Conservation (phyloP, 139 green algal genomes). For the Monoraphidium neglectum region DNA sequence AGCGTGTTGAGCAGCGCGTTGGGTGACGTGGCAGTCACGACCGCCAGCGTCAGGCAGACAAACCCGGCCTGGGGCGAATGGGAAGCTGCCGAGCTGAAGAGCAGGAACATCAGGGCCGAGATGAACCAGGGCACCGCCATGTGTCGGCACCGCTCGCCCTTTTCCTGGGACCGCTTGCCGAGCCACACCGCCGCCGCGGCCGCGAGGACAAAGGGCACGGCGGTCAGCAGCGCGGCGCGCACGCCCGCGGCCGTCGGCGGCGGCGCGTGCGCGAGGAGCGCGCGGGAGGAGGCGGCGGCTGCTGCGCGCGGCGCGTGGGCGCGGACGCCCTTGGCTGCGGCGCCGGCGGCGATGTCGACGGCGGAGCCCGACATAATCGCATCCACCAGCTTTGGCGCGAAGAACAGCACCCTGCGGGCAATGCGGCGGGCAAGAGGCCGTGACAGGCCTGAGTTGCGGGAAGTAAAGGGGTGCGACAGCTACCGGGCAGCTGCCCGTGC, state of each 20-base stretch:
- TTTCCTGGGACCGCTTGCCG: slow-evolving; percentile 25
- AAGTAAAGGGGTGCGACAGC: too few species aligned
- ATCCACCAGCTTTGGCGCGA: too few species aligned
- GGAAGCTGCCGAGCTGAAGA: slow-evolving; percentile 1
- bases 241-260: not conserved
- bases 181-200: slow-evolving; percentile 32
- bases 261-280: not conserved
- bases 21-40: slow-evolving; percentile 10
- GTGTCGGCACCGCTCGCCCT: slow-evolving; percentile 8
- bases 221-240: slow-evolving; percentile 42
- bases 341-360: not conserved
- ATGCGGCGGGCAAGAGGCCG: too few species aligned
- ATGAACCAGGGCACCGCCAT: slow-evolving; percentile 16
- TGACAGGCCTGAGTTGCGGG: too few species aligned
- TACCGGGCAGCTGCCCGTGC: too few species aligned
- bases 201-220: slow-evolving; percentile 36
- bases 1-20: slow-evolving; percentile 30
- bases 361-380: not conserved
- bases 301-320: not conserved
- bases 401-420: too few species aligned
- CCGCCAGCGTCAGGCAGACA: not conserved
- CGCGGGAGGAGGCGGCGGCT: not conserved
- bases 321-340: slow-evolving; percentile 2
- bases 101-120: slow-evolving; percentile 10
- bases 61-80: not conserved